Percentiles rank a stretch among this genome's conserved stretches.
Evolutionary conservation across 805 yeast species (phyloP).

Genomic region (Metschnikowia aberdeeniae): DNA sequence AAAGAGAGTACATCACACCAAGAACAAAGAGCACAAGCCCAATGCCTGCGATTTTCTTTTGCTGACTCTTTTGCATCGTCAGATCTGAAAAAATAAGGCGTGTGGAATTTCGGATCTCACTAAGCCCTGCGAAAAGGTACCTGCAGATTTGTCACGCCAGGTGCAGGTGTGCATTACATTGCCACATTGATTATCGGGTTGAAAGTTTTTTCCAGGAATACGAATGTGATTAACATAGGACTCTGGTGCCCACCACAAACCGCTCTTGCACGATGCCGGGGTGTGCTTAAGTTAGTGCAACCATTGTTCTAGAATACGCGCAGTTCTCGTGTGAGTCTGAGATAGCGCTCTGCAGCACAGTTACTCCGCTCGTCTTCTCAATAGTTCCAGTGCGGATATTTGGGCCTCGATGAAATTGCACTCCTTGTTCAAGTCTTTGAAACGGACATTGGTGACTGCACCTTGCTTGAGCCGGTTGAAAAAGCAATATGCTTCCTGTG

Average conservation of each 20-base stretch:
- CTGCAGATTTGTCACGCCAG: too few species aligned
- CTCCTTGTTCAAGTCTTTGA: conserved; percentile 18
- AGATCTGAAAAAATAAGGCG: too few species aligned
- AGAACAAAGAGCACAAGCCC: conserved; percentile 5
- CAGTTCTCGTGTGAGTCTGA: too few species aligned
- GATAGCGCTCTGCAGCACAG: too few species aligned
- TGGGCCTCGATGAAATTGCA: conserved; percentile 13
- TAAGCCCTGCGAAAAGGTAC: neutral
- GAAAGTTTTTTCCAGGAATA: too few species aligned
- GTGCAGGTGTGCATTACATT: too few species aligned
- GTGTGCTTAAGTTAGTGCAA: too few species aligned
- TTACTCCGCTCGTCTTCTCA: neutral
- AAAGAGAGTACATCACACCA: conserved; percentile 1
- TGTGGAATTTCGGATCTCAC: neutral
- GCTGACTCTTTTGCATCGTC: conserved; percentile 1
- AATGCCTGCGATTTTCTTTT: conserved; percentile 3
- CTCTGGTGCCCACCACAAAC: too few species aligned
- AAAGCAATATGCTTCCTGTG: conserved; percentile 31
- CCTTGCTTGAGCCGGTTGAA: conserved; percentile 13
- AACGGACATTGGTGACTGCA: conserved; percentile 18
- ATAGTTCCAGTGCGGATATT: neutral
- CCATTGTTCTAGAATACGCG: too few species aligned
- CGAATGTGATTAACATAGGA: too few species aligned
- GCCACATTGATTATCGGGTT: too few species aligned
- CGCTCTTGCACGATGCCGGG: too few species aligned